Base-by-base conservation (phyloP, 2,329 filamentous ascomycete genomes). In the Diaporthe nobilis region DNA sequence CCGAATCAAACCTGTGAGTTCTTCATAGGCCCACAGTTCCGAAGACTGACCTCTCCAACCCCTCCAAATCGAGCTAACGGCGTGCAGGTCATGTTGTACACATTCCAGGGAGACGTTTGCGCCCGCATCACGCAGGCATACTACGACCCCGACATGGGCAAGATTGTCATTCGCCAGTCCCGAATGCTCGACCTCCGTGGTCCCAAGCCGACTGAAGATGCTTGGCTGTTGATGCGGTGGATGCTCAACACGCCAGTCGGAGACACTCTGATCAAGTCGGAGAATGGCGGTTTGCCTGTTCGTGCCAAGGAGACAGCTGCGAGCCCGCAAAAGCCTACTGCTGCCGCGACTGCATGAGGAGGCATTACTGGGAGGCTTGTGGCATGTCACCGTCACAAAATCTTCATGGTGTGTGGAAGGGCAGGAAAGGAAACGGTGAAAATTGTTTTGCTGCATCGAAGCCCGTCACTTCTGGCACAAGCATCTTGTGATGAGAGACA, bases 71-170 rank as follows among this genome's bases (percentile, higher is more conserved):
- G 12, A 6, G n/a, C 61, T 65, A 4, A 65, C 25, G 10, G 0
- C 7, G 34, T 49, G 42, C 15, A 65, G 42, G 25, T 65, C 42
- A 65, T 65, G 61, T 13, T 65, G 61, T 65, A 47, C 25, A 49
- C 61, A 2, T 49, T 65, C 25, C 61, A 65, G 42, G 3, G 2
- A 0, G 61, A 65, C 17, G 0, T 15, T 20, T 34, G 34, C 37
- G 61, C 61, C 10, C 61, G 61, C 28, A 65, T 65, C 20, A 65
- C 42, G 2, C 17, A 49, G 28, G 61, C 61, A 8, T 12, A 65
- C 20, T 65, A 13, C 9, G 61, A 65, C 28, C 25, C 25, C 42
- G 17, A 44, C 8, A 22, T 34, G 25, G 61, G 61, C 42, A 65
- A 65, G 61, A 65, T 65, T 2, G 10, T 65, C 25, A 20, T 65